Conservation (phyloP, 2,329 filamentous ascomycete genomes). For the Trichoderma polysporum region DNA sequence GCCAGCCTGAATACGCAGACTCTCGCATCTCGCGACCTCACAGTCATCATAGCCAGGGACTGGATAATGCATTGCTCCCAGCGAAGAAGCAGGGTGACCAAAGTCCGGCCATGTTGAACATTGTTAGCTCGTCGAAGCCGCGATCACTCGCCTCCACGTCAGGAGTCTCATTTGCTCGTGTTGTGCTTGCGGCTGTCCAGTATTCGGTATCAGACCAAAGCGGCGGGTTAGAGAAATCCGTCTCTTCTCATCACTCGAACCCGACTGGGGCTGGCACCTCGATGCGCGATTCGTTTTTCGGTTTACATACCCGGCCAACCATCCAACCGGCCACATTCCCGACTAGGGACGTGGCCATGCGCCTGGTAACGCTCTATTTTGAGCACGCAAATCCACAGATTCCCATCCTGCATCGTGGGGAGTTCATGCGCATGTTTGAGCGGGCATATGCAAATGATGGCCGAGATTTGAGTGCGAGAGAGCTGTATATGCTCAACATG, state of each 20-base stretch:
- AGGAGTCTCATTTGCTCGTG: constrained; percentile 89
- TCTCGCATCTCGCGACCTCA: constrained; percentile 30
- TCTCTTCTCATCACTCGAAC: constrained; percentile 25
- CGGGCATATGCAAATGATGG: constrained; percentile 71
- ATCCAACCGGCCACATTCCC: constrained; percentile 87
- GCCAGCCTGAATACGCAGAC: constrained; percentile 35
- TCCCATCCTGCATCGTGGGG: constrained; percentile 81
- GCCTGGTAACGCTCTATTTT: constrained; percentile 82
- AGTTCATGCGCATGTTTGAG: constrained; percentile 88
- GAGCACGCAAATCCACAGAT: constrained; percentile 96
- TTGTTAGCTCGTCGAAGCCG: constrained; percentile 74
- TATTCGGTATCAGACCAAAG: constrained; percentile 63
- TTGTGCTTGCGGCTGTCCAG: constrained; percentile 92
- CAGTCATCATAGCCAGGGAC: constrained; percentile 32
- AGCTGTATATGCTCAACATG: constrained; percentile 94
- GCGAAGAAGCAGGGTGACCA: constrained; percentile 35
- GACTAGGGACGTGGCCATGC: constrained; percentile 67
- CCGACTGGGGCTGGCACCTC: constrained; percentile 59
- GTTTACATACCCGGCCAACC: constrained; percentile 85
- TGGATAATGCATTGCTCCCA: constrained; percentile 33
- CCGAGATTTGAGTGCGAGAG: constrained; percentile 67
- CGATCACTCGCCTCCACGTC: constrained; percentile 81
- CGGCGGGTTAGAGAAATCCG: constrained; percentile 36
- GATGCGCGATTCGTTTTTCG: constrained; percentile 95
- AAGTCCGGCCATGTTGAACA: constrained; percentile 62